Evolutionary conservation across 768 basidiomycete genomes (phyloP), one percentile per base, ranked within the genome.

Genomic region (Leccinum pellstonianum): DNA sequence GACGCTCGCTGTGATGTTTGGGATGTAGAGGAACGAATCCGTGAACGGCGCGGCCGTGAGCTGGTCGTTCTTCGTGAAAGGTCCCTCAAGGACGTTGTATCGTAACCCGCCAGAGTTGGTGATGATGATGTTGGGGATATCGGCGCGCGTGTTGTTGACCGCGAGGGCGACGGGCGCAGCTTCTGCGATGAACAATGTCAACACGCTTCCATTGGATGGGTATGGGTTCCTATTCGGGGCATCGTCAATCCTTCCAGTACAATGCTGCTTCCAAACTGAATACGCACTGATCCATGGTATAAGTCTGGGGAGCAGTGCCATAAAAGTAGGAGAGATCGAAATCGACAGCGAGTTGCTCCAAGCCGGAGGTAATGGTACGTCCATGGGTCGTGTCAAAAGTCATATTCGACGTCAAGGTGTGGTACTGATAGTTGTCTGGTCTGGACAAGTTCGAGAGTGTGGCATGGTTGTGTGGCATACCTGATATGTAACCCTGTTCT

Each of bases 41-140:
- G 75, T 71, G 68, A 89, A 94, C 0, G 92, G 90, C 6, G 83
- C 85, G 2, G 83, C 82, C 1, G 89, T 89, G 49, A 93, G 80
- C 64, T 91, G 86, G 70, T 94, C 91, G 69, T 93, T 90, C 70
- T 85, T 85, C 31, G 87, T 88, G 75, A 94, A 93, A 3, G 83
- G 66, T 2, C 91, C 91, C 2, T 79, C 64, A 67, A 84, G 86
- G 54, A 92, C 71, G 64, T 88, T 81, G 73, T 85, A 91, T 53
- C 90, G 84, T 65, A 85, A 77, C 11, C 79, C 82, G 11, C 82
- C 87, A 2, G 87, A 81, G 73, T 88, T 86, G 55, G 78, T 74
- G 58, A 91, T 82, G 70, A 88, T 82, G 64, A 90, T 76, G 63
- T 80, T 85, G 35, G 88, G 85, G 52, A 83, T 81, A 3, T 70